Conservation (phyloP, 345 rosid species). For the Eucalyptus curtisii region DNA sequence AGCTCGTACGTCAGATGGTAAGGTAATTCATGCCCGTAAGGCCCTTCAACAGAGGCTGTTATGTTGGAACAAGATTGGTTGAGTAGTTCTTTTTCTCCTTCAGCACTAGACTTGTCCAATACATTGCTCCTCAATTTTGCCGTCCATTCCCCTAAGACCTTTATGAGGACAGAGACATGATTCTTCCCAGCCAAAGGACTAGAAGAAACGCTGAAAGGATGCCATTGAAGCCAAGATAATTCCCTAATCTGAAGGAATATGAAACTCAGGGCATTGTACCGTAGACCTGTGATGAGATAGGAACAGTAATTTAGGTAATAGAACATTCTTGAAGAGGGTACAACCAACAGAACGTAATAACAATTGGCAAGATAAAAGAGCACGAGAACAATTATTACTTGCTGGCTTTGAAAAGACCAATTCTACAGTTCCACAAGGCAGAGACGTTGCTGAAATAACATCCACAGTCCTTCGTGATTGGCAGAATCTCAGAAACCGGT, state of each 20-base stretch:
- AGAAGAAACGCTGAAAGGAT: conserved; percentile 93
- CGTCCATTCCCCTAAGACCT: conserved; percentile 88
- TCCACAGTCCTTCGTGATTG: conserved; percentile 70
- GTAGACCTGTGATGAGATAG: conserved; percentile 25
- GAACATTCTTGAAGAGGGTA: not conserved
- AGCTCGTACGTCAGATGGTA: conserved; percentile 60
- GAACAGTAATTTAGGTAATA: not conserved
- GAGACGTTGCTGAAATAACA: conserved; percentile 60
- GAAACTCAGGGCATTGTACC: conserved; percentile 80
- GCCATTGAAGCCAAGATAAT: conserved; percentile 95
- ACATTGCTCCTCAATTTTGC: conserved; percentile 42
- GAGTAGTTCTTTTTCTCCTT: conserved; percentile 3
- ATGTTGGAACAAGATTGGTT: conserved; percentile 8
- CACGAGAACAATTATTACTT: conserved; percentile 25
- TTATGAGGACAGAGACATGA: conserved; percentile 64
- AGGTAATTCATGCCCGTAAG: conserved; percentile 78
- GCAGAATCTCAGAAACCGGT: conserved; percentile 89
- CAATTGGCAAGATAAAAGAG: not conserved
- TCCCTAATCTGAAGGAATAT: conserved; percentile 76
- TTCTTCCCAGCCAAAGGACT: conserved; percentile 75
- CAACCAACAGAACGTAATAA: not conserved
- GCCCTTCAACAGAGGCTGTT: conserved; percentile 92
- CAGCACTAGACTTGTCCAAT: conserved; percentile 17
- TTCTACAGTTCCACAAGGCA: conserved; percentile 84
- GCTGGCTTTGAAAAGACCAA: conserved; percentile 63